Conservation (phyloP, 306 rosid genomes). For the Inga laurina region DNA sequence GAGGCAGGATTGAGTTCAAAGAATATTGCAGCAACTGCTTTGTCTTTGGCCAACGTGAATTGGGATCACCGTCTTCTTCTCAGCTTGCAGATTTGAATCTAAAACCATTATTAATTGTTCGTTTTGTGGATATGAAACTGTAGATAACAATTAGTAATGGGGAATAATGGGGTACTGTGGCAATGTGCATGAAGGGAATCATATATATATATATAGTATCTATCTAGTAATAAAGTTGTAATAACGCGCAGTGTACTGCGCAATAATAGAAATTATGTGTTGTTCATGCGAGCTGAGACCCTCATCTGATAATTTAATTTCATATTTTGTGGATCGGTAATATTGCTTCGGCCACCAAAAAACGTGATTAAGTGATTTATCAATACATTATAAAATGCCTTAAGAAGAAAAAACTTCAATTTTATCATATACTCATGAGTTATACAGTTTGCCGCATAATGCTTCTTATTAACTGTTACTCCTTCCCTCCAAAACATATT, state of each 20-base stretch:
- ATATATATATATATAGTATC: background rate
- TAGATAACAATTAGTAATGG: background rate
- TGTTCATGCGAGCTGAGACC: background rate
- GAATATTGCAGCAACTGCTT: slow-evolving; percentile 58
- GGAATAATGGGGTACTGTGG: background rate
- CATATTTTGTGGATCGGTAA: background rate
- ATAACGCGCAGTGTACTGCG: background rate
- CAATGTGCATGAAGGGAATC: background rate
- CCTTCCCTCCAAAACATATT: no score
- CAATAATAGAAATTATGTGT: background rate
- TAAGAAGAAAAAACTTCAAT: no score
- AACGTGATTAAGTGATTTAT: background rate
- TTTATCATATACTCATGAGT: no score
- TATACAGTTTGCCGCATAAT: no score
- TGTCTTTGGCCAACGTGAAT: slow-evolving; percentile 45
- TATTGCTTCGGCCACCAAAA: background rate
- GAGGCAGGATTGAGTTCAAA: slow-evolving; percentile 60
- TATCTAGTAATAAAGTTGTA: background rate
- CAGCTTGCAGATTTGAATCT: slow-evolving; percentile 21
- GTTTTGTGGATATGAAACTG: background rate
- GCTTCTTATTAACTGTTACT: no score
- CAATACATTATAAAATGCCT: background rate
- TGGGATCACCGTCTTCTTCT: slow-evolving; percentile 36
- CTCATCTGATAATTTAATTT: background rate
- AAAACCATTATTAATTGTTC: background rate